Evolutionary conservation across 1,139 yeast species (phyloP).

Genomic region (Zygosaccharomyces sapae): DNA sequence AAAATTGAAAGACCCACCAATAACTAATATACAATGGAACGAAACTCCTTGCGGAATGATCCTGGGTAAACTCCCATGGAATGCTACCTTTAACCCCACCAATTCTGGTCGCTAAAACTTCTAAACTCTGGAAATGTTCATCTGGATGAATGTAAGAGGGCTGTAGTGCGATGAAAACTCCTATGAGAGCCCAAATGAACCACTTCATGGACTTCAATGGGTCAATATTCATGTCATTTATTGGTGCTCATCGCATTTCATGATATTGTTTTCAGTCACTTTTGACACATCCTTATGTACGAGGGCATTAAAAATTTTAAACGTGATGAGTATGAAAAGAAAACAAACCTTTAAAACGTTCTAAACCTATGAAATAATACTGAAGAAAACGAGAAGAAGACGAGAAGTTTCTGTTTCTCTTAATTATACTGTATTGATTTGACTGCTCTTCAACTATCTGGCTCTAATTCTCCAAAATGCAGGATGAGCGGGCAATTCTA

Average conservation of each 20-base stretch:
- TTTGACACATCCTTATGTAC: background rate
- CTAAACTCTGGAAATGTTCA: constrained; percentile 89
- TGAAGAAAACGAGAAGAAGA: background rate
- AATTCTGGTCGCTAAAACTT: constrained; percentile 49
- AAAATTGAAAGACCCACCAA: constrained; percentile 51
- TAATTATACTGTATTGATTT: background rate
- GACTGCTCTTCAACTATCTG: background rate
- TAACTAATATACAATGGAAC: constrained; percentile 65
- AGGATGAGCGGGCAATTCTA: constrained; percentile 67
- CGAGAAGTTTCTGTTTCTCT: too few species aligned
- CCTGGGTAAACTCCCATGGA: constrained; percentile 81
- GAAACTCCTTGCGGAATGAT: constrained; percentile 65
- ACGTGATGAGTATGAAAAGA: background rate
- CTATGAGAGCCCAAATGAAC: constrained; percentile 32
- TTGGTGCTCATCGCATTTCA: background rate
- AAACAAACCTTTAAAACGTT: background rate
- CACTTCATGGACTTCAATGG: background rate
- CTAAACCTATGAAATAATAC: background rate
- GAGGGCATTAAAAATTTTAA: constrained; percentile 2
- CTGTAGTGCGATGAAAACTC: constrained; percentile 59
- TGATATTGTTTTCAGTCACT: background rate
- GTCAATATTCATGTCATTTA: background rate
- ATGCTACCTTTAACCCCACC: constrained; percentile 50
- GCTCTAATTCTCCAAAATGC: constrained; percentile 19
- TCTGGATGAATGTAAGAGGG: constrained; percentile 95